Percentiles rank a stretch among this genome's conserved stretches.
These are phyloP conservation scores for Bruguiera parviflora DNA, from an alignment of 345 rosid species.

Conservation along the genomic window DNA sequence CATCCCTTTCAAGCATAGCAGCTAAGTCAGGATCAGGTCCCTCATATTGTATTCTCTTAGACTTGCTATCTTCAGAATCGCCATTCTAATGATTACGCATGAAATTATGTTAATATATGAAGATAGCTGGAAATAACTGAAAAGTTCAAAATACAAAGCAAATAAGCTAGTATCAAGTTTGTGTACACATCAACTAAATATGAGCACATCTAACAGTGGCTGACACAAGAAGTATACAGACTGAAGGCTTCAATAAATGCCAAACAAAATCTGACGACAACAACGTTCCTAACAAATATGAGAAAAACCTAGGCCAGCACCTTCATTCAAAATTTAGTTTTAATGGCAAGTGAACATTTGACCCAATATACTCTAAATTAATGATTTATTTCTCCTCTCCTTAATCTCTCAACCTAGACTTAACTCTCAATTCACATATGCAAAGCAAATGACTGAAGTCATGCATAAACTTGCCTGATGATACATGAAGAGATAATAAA, in stretches of 20 bases:
- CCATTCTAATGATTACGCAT: conserved; percentile 56
- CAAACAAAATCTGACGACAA: neutral
- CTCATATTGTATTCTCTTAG: conserved; percentile 77
- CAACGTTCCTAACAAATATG: neutral
- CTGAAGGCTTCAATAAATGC: neutral
- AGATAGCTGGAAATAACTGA: neutral
- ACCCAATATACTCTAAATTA: too few species aligned
- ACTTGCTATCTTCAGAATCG: conserved; percentile 87
- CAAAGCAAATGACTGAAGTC: too few species aligned
- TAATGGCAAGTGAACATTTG: too few species aligned
- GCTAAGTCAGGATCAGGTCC: conserved; percentile 99
- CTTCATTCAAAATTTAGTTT: too few species aligned
- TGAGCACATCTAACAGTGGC: neutral
- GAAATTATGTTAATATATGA: conserved; percentile 11
- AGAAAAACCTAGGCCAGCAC: neutral
- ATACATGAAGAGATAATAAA: too few species aligned
- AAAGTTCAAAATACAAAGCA: neutral
- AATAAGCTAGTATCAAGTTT: neutral
- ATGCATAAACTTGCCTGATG: too few species aligned
- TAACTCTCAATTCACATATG: too few species aligned
- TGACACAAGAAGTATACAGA: neutral
- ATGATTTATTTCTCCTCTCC: too few species aligned
- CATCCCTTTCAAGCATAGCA: conserved; percentile 99
- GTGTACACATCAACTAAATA: neutral
- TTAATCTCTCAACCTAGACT: too few species aligned